Evolutionary conservation across 108 stramenopile genomes (phyloP), one percentile per base, ranked within the genome.

Genomic region (Hondaea fermentalgiana): DNA sequence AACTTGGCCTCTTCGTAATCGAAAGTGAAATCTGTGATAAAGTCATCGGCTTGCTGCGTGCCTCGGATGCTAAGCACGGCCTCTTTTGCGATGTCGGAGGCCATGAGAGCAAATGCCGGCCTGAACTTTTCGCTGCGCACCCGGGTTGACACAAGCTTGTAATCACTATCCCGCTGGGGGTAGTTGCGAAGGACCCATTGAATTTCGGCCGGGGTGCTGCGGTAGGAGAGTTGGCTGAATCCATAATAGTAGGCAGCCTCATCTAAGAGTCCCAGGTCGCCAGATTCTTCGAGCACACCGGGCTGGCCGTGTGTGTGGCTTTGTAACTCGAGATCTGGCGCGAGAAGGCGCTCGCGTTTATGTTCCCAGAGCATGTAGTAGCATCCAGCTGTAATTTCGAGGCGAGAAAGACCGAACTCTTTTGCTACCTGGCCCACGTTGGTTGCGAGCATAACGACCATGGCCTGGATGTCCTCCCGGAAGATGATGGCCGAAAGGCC

Each of bases 401-500:
- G 45, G 51, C 76, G 45, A 12, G 76, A 28, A 12, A 83, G 76
- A 17, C 28, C 51, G 51, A 83, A 83, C 51, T 83, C 76, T 23
- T 83, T 83, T 12, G 76, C 45, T 6, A 83, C 76, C 51, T 53
- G 76, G 28, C 76, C 76, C 49, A 83, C 76, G 51, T 83, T 53
- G 45, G 76, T 45, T 6, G 76, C 51, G n/a, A 83, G 76, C 44
- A 45, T 53, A 44, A 88, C 42, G 45, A 88, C 35, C 60, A 60
- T 88, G 10, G 42, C 51, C 88, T 88, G 88, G 59, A 88, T 69
- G 47, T 64, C 60, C 88, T 88, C 88, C 19, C 25, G 60, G 60
- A 88, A 88, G 51, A 29, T 35, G 23, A 88, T n/a, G 60, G 49
- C 45, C 45, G 76, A 21, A 3, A 83, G 51, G 23, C 76, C 76